A percentile compares a stretch with the other conserved stretches of the same genome.
Evolutionary conservation across 1,139 yeast species (phyloP).

Genomic region (Maudiozyma humilis): DNA sequence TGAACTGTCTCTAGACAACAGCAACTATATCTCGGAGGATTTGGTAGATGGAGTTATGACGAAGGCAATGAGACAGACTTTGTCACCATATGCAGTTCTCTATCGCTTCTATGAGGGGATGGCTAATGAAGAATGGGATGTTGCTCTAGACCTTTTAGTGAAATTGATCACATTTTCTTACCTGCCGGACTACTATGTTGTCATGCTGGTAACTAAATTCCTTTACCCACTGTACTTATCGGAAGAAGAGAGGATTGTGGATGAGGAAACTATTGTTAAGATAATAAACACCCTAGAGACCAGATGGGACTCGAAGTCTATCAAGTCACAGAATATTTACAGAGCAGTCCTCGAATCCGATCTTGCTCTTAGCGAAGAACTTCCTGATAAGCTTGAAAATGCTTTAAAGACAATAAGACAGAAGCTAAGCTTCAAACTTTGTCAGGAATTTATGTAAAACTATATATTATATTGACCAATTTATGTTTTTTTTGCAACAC

Average conservation of each 20-base stretch:
- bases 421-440: conserved; percentile 23
- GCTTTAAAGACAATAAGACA: conserved; percentile 20
- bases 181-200: conserved; percentile 50
- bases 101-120: conserved; percentile 39
- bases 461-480: not conserved
- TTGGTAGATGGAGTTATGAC: conserved; percentile 32
- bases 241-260: conserved; percentile 12
- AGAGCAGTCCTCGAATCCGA: conserved; percentile 11
- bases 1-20: conserved; percentile 23
- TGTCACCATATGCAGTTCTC: conserved; percentile 67
- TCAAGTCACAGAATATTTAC: conserved; percentile 15
- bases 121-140: conserved; percentile 24
- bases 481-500: not conserved
- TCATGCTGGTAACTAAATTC: conserved; percentile 21
- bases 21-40: conserved; percentile 23
- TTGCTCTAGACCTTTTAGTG: conserved; percentile 36
- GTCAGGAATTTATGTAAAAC: conserved; percentile 27
- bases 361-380: conserved; percentile 3
- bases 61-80: conserved; percentile 55
- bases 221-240: conserved; percentile 25
- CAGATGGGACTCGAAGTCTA: conserved; percentile 19
- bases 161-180: conserved; percentile 56
- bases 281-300: conserved; percentile 22
- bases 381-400: conserved; percentile 17
- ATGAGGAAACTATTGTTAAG: conserved; percentile 18